These are phyloP conservation scores for Brettanomyces nanus DNA, from an alignment of 805 yeast genomes.

Conservation along the genomic window DNA sequence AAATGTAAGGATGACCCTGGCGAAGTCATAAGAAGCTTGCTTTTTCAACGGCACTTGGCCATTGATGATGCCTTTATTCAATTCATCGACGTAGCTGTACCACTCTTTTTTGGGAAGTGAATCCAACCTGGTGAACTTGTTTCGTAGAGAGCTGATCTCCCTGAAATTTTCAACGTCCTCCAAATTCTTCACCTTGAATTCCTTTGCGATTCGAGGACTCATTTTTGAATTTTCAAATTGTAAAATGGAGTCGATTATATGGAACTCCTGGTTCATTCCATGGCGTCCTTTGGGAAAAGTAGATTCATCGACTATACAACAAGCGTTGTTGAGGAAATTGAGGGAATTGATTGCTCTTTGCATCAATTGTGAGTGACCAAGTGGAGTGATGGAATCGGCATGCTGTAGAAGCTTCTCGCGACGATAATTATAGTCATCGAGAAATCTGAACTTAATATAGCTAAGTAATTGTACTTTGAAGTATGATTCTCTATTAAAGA, in stretches of 20 bases:
- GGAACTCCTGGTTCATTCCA: slow-evolving; percentile 7
- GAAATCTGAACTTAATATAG: slow-evolving; percentile 14
- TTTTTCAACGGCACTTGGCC: slow-evolving; percentile 3
- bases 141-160: background rate
- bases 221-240: slow-evolving; percentile 18
- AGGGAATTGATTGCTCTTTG: slow-evolving; percentile 16
- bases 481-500: slow-evolving; percentile 7
- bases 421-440: slow-evolving; percentile 17
- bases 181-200: slow-evolving; percentile 1
- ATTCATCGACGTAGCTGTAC: slow-evolving; percentile 8
- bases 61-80: background rate
- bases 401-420: slow-evolving; percentile 7
- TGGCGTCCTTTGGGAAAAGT: slow-evolving; percentile 3
- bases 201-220: background rate
- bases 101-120: slow-evolving; percentile 5
- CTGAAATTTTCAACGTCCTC: slow-evolving; percentile 2
- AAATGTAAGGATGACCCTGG: slow-evolving; percentile 7
- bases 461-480: slow-evolving; percentile 4
- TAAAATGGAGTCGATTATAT: slow-evolving; percentile 13
- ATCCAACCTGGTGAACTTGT: background rate
- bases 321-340: slow-evolving; percentile 20
- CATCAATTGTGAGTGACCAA: slow-evolving; percentile 9
- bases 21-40: slow-evolving; percentile 5
- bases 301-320: slow-evolving; percentile 6
- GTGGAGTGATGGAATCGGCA: background rate